phyloP scores from a whole-genome alignment of 176 grass and related monocot species.

The Carex kokanica region DNA sequence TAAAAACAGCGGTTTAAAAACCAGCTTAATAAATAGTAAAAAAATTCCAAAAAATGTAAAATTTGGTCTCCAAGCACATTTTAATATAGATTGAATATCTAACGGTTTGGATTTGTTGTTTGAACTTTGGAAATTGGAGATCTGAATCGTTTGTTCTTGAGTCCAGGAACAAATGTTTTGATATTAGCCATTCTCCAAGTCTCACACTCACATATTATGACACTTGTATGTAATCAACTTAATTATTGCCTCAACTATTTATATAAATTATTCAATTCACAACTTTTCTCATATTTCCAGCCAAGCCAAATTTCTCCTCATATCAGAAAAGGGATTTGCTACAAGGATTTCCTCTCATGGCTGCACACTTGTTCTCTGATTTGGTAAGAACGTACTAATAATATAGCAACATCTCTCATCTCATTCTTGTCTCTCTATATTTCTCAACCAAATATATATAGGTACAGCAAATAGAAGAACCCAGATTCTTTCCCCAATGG shows the following conservation, averaged over 20 bases:
- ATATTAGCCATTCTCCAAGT: too few species aligned
- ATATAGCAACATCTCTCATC: neutral
- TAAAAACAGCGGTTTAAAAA: too few species aligned
- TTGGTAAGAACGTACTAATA: conserved; percentile 44
- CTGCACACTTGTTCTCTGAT: conserved; percentile 70
- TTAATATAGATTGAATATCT: too few species aligned
- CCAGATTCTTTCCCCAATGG: conserved; percentile 90
- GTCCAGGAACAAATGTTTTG: too few species aligned
- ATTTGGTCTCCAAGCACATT: too few species aligned
- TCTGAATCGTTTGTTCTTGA: too few species aligned
- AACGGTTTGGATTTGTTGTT: too few species aligned
- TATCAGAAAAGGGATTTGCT: conserved; percentile 2
- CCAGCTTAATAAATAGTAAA: too few species aligned
- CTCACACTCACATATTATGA: too few species aligned
- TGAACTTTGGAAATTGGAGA: too few species aligned
- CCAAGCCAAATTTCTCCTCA: neutral
- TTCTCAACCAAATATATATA: neutral
- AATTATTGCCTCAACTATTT: neutral
- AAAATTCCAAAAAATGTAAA: too few species aligned
- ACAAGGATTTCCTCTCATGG: conserved; percentile 41
- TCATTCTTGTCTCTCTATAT: neutral
- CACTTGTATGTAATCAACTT: neutral
- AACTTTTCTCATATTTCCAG: conserved; percentile 15
- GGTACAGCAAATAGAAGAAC: conserved; percentile 70
- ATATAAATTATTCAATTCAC: neutral